Conservation (phyloP, 2,329 filamentous ascomycete genomes). For the Endothia cerciana region DNA sequence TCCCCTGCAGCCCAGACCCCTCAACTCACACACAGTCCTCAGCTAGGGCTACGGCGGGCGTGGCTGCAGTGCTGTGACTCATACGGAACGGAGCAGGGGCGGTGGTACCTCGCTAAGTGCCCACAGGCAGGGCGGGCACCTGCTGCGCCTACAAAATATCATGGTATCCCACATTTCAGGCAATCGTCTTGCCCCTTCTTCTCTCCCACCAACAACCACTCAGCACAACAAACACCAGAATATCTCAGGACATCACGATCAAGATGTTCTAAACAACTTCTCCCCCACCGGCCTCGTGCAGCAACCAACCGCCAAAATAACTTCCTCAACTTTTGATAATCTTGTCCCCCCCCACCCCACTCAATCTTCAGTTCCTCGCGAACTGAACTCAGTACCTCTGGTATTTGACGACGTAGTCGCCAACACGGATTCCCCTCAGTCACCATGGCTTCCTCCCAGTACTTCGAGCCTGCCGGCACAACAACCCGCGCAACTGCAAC, state of each 20-base stretch:
- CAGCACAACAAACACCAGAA: constrained; percentile 37
- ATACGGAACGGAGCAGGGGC: constrained; percentile 7
- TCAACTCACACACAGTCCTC: too few relatives aligned
- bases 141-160: constrained; percentile 44
- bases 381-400: constrained; percentile 70
- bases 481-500: not conserved
- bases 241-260: constrained; percentile 45
- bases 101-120: not conserved
- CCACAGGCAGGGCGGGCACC: not conserved
- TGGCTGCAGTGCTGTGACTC: constrained; percentile 5
- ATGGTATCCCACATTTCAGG: constrained; percentile 35
- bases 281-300: constrained; percentile 40
- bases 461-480: constrained; percentile 64
- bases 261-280: constrained; percentile 63
- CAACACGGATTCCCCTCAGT: constrained; percentile 77
- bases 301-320: constrained; percentile 53
- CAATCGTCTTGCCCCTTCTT: constrained; percentile 34
- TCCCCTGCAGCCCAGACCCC: not conserved
- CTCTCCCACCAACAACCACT: constrained; percentile 41
- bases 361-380: constrained; percentile 58
- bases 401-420: constrained; percentile 71
- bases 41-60: not conserved
- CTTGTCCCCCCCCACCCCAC: constrained; percentile 47
- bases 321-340: constrained; percentile 46
- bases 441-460: constrained; percentile 80